Evolutionary conservation across 805 yeast genomes (phyloP).

Genomic region (Spathaspora gorwiae): DNA sequence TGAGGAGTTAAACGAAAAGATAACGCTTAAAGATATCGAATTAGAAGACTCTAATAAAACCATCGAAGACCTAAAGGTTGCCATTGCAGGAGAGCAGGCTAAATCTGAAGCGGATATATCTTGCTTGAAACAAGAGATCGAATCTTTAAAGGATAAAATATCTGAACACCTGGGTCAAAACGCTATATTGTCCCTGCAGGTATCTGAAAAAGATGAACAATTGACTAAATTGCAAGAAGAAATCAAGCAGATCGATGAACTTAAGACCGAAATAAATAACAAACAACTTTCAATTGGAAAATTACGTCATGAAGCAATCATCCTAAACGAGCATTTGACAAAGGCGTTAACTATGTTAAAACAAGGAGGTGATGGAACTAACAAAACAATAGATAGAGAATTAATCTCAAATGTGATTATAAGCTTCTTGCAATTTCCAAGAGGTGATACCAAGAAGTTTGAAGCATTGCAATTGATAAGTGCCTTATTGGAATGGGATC

Average conservation of each 20-base stretch:
- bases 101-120: constrained; percentile 27
- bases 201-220: constrained; percentile 10
- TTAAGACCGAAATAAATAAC: constrained; percentile 50
- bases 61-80: constrained; percentile 6
- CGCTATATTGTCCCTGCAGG: constrained; percentile 17
- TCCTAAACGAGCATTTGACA: constrained; percentile 90
- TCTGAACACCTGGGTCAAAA: constrained; percentile 29
- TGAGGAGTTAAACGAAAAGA: constrained; percentile 43
- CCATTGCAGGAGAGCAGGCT: neutral
- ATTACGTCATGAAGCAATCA: constrained; percentile 89
- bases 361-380: constrained; percentile 45
- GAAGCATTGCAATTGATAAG: constrained; percentile 85
- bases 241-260: constrained; percentile 36
- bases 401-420: constrained; percentile 80
- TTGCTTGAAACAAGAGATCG: constrained; percentile 21
- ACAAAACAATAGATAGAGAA: constrained; percentile 77
- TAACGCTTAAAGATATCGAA: constrained; percentile 24
- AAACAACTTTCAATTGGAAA: constrained; percentile 83
- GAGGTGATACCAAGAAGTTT: constrained; percentile 92
- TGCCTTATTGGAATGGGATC: constrained; percentile 85
- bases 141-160: constrained; percentile 10
- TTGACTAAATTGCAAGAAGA: constrained; percentile 21
- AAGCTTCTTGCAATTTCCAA: constrained; percentile 78
- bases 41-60: constrained; percentile 7
- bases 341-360: constrained; percentile 84